Evolutionary conservation across 2,329 filamentous ascomycete species (phyloP), one percentile per base, ranked within the genome.

Genomic region (Raffaelea arxii): DNA sequence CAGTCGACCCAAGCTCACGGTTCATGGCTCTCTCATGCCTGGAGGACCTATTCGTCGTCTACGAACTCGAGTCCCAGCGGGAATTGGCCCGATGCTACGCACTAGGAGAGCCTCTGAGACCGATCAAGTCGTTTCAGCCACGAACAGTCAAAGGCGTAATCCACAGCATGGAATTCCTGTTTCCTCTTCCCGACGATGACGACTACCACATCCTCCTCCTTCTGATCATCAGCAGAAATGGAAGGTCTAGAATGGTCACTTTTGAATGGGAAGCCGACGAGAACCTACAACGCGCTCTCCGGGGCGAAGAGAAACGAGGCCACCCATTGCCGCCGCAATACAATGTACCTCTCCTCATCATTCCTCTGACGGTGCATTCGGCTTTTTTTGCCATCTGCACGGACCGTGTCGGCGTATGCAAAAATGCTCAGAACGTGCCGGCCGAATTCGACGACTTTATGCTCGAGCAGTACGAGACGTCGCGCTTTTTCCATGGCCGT

Each of bases 161-260:
- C 46, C 72, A 91, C 55, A 85, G 87, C 55, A 82, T 96, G 71
- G 84, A 89, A 21, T 98, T 97, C 53, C 71, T 98, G 3, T 79
- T 84, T 49, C 86, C 89, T 7, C 72, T 73, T 10, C 64, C 74
- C 1, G 74, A 78, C 45, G 81, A 90, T 50, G 72, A 78, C 10
- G 71, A 81, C 46, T 80, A 82, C 55, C 77, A 94, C 38, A 82
- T 94, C n/a, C 71, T 97, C 4, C 67, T 95, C 11, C n/a, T n/a
- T n/a, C 66, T 95, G 37, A 72, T 83, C 18, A 56, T 78, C 16
- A 63, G 73, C 44, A 66, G 64, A 27, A 65, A 67, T 25, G 71
- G 72, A 1, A 62, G 64, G 14, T 74, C 75, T 2, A 68, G 69
- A 48, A 69, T 81, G 62, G 59, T 75, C 3, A 66, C 72, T 2